Base-by-base conservation (phyloP, 2,329 filamentous ascomycete species). In the Monosporascus sp. region DNA sequence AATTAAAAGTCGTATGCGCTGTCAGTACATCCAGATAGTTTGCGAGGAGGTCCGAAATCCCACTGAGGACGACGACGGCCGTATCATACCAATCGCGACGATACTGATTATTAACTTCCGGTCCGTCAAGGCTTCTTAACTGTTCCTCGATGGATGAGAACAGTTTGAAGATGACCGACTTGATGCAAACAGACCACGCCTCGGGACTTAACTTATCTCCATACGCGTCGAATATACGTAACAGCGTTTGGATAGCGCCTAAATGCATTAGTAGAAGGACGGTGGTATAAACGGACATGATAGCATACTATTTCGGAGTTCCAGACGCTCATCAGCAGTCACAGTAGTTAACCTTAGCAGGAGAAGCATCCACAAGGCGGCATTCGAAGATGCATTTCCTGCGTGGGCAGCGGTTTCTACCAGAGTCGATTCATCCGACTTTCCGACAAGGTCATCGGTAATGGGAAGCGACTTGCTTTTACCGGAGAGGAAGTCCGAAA, bases 181-280 rank as follows among this genome's bases (percentile, higher is more conserved):
- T 86, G 52, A 96, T 81, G 61, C 91, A 94, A 27, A 93, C 79
- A 48, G 87, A 86, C 92, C 91, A 97, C 0, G 89, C 86, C 64
- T 88, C 83, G 0, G 90, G 79, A 41, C 82, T 86, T 5, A 97
- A 77, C 51, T 88, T 86, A 59, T 92, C 88, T 11, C 91, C 91
- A 58, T 95, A 95, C 1, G 90, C 91, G 67, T 96, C 91, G 58
- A 97, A 91, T 20, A 97, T 96, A 46, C 91, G 84, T 52, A 97
- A 80, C 3, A 97, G 75, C 0, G 93, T 97, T 68, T 97, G 93
- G 22, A 97, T 89, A 1, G 92, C 91, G 56, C 83, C 84, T 78
- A 65, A 62, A 19, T 48, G 48, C 62, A 66, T 70, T 48, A 77
- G 72, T 49, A 76, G 67, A 48, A 70, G 50, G 22, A 67, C 56